Conservation (phyloP, 257 asterid genomes). For the Paraleonurus japonicus region DNA sequence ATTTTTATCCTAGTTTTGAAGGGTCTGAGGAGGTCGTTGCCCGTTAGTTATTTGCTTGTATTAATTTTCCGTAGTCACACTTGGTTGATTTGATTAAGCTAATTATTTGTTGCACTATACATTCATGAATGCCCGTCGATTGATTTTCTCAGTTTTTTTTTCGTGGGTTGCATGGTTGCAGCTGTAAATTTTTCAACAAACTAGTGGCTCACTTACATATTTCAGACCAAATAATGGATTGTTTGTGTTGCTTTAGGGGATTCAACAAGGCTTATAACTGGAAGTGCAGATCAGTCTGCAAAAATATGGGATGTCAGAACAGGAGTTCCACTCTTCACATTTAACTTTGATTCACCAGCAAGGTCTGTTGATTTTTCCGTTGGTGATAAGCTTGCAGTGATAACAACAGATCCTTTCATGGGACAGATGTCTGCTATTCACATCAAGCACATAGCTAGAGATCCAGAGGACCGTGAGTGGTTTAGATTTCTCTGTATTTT, state of each 20-base stretch:
- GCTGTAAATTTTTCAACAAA: too few species aligned
- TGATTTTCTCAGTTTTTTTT: too few species aligned
- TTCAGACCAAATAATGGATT: neutral
- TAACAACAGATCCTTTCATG: constrained; percentile 91
- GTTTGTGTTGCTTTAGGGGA: constrained; percentile 54
- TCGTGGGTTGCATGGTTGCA: too few species aligned
- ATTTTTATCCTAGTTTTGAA: neutral
- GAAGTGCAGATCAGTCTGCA: constrained; percentile 93
- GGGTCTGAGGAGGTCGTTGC: neutral
- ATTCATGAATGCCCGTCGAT: too few species aligned
- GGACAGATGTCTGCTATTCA: constrained; percentile 80
- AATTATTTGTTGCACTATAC: too few species aligned
- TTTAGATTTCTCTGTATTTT: neutral
- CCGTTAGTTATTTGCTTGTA: neutral
- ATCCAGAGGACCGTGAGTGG: constrained; percentile 68
- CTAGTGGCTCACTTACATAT: too few species aligned
- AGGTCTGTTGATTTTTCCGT: constrained; percentile 77
- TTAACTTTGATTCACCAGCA: constrained; percentile 74
- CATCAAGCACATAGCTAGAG: constrained; percentile 59
- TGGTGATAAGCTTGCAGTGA: constrained; percentile 81
- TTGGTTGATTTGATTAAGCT: neutral
- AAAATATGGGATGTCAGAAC: constrained; percentile 77
- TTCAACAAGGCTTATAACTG: constrained; percentile 75
- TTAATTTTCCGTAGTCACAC: neutral
- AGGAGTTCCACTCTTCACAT: constrained; percentile 62